These are phyloP conservation scores for Globisporangium canariense DNA, from an alignment of 352 stramenopile genomes.

Conservation along the genomic window DNA sequence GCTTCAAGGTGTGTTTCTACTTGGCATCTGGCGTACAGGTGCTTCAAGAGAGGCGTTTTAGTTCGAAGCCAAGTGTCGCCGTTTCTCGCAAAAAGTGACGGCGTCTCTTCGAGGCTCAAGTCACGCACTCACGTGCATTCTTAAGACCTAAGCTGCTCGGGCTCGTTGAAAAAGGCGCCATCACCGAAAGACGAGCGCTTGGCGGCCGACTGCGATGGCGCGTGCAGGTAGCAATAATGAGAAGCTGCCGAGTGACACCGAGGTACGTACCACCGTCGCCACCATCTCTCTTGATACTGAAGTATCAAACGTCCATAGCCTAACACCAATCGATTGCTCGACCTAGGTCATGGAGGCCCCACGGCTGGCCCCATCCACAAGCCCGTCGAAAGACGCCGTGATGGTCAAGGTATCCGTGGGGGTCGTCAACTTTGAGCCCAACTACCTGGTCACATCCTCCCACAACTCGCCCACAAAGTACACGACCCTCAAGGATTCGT, in stretches of 20 bases:
- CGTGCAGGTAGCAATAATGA: neutral
- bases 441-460: slow-evolving; percentile 15
- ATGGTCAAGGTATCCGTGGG: slow-evolving; percentile 25
- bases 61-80: neutral
- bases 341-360: slow-evolving; percentile 6
- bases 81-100: neutral
- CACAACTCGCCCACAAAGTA: slow-evolving; percentile 27
- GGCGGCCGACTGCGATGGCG: neutral
- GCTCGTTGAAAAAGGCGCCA: neutral
- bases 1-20: too few species aligned
- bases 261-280: neutral
- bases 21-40: too few species aligned
- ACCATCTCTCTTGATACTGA: neutral
- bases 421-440: slow-evolving; percentile 63
- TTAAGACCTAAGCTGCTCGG: neutral
- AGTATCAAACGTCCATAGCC: neutral
- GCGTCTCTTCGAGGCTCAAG: neutral
- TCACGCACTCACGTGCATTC: neutral
- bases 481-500: slow-evolving; percentile 34
- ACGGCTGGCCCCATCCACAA: slow-evolving; percentile 55
- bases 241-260: neutral
- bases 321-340: neutral
- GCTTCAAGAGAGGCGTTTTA: too few species aligned
- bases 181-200: neutral
- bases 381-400: slow-evolving; percentile 39